Evolutionary conservation across 805 yeast species (phyloP), one percentile per base, ranked within the genome.

Genomic region (Lipomyces lipofer): DNA sequence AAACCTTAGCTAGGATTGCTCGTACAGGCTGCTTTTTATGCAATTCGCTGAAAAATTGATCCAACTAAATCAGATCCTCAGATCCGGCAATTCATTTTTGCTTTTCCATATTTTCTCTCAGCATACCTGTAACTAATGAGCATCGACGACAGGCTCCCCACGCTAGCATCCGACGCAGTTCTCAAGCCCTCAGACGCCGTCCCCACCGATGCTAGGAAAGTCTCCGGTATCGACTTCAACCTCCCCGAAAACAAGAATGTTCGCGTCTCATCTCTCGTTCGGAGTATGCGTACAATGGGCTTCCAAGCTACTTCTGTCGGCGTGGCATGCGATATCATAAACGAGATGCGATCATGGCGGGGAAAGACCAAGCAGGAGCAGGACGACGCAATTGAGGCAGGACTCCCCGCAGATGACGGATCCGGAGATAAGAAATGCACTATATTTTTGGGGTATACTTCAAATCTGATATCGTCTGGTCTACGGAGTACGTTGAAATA

Each of bases 391-490:
- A 95, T 85, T 50, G 88, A 85, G 67, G 81, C 80, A 43, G 79
- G 76, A 19, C 25, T 42, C 56, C 67, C 48, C 83, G 95, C 21
- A 78, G 60, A 53, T 9, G 58, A 49, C 28, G 54, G 51, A 13
- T 60, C 66, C 3, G 75, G 75, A 3, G 65, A 69, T 33, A 64
- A 70, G 63, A 96, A 88, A 69, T 79, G 96, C 27, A 94, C 99
- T 5, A 85, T 94, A 49, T 94, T 94, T 68, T 77, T 94, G 80
- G 99, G 99, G 33, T 94, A 86, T 73, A 94, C 99, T 43, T 92
- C 98, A 8, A 94, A 94, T 72, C 80, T 94, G 75, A 94, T 94
- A 65, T 86, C 96, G 38, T 87, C 96, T 3, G 99, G 99, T 42
- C 74, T 91, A 55, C 82, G 99, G 72, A 96, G 91, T 66, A 89